Evolutionary conservation across 192 early-diverging fungal genomes (phyloP).

Genomic region (Rhizoclosmatium globosum): DNA sequence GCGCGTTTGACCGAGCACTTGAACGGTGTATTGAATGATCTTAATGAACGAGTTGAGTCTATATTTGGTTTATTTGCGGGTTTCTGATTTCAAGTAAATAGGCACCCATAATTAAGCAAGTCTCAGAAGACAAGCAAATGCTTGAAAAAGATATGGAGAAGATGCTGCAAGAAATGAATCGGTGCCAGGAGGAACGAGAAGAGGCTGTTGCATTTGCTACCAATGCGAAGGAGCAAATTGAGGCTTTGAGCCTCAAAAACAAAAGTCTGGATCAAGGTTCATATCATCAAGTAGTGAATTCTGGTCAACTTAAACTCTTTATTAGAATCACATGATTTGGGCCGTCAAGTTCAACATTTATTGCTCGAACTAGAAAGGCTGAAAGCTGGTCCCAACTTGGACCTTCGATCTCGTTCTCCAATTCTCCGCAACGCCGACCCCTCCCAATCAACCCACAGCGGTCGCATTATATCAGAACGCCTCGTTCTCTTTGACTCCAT

Average conservation of each 20-base stretch:
- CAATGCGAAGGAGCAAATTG: slow-evolving; percentile 10
- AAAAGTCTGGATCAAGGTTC: slow-evolving; percentile 31
- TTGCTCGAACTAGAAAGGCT: slow-evolving; percentile 29
- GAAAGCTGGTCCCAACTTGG: slow-evolving; percentile 16
- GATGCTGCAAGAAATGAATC: background rate
- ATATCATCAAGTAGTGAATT: background rate
- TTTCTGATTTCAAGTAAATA: slow-evolving; percentile 19
- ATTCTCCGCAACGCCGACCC: slow-evolving; percentile 53
- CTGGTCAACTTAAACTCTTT: background rate
- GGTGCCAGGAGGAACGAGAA: background rate
- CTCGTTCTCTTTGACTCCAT: slow-evolving; percentile 42
- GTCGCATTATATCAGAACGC: slow-evolving; percentile 34
- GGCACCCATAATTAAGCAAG: slow-evolving; percentile 37
- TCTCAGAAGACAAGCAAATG: slow-evolving; percentile 27
- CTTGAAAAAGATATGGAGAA: slow-evolving; percentile 32
- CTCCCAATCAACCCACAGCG: slow-evolving; percentile 30
- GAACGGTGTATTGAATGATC: slow-evolving; percentile 30
- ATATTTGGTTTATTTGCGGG: background rate
- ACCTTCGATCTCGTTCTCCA: background rate
- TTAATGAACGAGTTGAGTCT: slow-evolving; percentile 35
- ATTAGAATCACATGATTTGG: slow-evolving; percentile 37
- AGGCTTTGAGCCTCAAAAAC: slow-evolving; percentile 3
- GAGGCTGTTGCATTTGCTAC: background rate
- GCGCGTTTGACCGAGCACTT: slow-evolving; percentile 24
- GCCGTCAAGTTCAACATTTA: slow-evolving; percentile 43